Evolutionary conservation across 306 rosid species (phyloP), one percentile per base, ranked within the genome.

Genomic region (Gleditsia sinensis): DNA sequence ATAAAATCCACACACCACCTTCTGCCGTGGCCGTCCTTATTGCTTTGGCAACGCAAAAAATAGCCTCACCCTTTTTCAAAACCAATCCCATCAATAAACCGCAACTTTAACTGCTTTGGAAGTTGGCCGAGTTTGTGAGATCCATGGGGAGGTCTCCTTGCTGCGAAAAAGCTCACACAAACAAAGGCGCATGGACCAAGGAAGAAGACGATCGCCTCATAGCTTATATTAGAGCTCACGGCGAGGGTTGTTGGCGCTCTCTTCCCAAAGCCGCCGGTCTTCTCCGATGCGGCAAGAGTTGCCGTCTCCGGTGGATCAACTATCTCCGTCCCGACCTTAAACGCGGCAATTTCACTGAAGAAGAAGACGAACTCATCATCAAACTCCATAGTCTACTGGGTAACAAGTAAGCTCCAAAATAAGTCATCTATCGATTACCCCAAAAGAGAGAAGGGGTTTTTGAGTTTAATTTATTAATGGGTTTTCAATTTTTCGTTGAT

Each of bases 121-220:
- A n/a, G n/a, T n/a, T n/a, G n/a, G n/a, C n/a, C n/a, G n/a, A n/a
- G n/a, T n/a, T n/a, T n/a, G n/a, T n/a, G n/a, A n/a, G n/a, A n/a
- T n/a, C n/a, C n/a, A 81, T 93, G 98, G 99, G 99, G 80, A 88
- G 99, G 70, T 95, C 99, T 16, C 99, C 99, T 62, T 95, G 99
- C 49, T 95, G 99, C 81, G 99, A 95, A 68, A 95, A 95, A 73
- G 99, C 99, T 70, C 98, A 95, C 83, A 95, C 99, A 63, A 95
- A 95, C 84, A 95, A 95, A 83, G 99, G 99, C 43, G 99, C 99
- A n/a, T 95, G 99, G 99, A 94, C 99, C 10, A 94, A 92, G 66
- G 99, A 94, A 72, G 99, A 94, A 75, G 99, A 94, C 27, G 99
- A 92, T 67, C 95, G 99, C 12, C 92, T 95, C 36, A 86, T 90